Evolutionary conservation across 2,329 filamentous ascomycete species (phyloP), one percentile per base, ranked within the genome.

Genomic region (Botrytis elliptica): DNA sequence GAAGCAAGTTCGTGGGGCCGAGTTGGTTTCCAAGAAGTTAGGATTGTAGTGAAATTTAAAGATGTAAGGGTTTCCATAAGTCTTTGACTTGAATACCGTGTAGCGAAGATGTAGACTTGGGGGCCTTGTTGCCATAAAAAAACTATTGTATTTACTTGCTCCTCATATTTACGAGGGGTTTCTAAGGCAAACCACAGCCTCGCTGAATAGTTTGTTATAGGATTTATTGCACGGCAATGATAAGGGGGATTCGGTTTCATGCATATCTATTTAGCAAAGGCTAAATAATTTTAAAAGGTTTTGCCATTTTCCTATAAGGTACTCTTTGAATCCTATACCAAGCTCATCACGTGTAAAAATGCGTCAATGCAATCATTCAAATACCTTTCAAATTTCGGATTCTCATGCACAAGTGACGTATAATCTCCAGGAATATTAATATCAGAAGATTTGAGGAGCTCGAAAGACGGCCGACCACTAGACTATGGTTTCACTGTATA

Each of bases 361-460:
- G 4, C 52, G 5, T n/a, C 52, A 3, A 29, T 18, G 5, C 5
- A 3, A 29, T 55, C 12, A 8, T 29, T 0, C n/a, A 55, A 55
- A 16, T 7, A 29, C 8, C 3, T 0, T 29, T 55, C 10, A 7
- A 29, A 7, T 29, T 0, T 55, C 10, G 5, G 2, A 16, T 55
- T 18, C 4, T 1, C 52, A 3, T 29, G 20, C 22, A 52, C 1
- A 29, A 29, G 14, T 18, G 52, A 55, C 14, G 5, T 29, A 55
- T 29, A 5, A 29, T 0, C n/a, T 29, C 5, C 5, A 29, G 6
- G 14, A 18, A 55, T n/a, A 29, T 16, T 4, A 18, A 8, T 16
- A 29, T 16, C 52, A 29, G 4, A 3, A 5, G 16, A n/a, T 29
- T 18, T n/a, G 12, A 18, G 25, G n/a, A 29, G 14, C 14, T 18